Evolutionary conservation across 2,329 filamentous ascomycete genomes (phyloP).

Genomic region (Nigrospora osmanthi): DNA sequence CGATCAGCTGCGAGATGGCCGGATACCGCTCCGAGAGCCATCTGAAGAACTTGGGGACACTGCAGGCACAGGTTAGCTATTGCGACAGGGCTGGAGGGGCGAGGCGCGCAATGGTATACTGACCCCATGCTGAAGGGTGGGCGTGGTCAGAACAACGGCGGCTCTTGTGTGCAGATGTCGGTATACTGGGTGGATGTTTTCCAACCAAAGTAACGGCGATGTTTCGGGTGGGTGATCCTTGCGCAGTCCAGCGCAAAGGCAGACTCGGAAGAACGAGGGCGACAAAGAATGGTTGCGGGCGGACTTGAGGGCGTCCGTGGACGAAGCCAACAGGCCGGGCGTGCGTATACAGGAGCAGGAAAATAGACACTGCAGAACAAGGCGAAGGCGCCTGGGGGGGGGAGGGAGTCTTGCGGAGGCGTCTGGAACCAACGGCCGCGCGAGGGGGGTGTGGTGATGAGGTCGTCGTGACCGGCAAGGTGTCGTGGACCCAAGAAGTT

Average conservation of each 20-base stretch:
- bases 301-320: too few species aligned
- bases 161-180: too few species aligned
- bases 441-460: too few species aligned
- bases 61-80: slow-evolving; percentile 18
- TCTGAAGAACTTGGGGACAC: slow-evolving; percentile 87
- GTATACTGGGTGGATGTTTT: neutral
- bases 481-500: too few species aligned
- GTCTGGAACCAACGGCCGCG: too few species aligned
- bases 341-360: too few species aligned
- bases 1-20: slow-evolving; percentile 94
- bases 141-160: neutral
- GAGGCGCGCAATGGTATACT: neutral
- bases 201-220: neutral
- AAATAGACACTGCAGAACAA: too few species aligned
- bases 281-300: neutral
- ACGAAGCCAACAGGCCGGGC: too few species aligned
- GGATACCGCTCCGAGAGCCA: slow-evolving; percentile 99
- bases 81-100: slow-evolving; percentile 3
- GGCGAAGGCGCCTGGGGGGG: too few species aligned
- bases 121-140: slow-evolving; percentile 5
- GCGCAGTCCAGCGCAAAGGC: neutral
- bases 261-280: neutral
- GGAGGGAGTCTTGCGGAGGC: too few species aligned
- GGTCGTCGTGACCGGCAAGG: too few species aligned
- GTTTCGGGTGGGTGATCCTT: too few species aligned